Base-by-base conservation (phyloP, 2,329 filamentous ascomycete genomes). In the Fusarium cicatricum region DNA sequence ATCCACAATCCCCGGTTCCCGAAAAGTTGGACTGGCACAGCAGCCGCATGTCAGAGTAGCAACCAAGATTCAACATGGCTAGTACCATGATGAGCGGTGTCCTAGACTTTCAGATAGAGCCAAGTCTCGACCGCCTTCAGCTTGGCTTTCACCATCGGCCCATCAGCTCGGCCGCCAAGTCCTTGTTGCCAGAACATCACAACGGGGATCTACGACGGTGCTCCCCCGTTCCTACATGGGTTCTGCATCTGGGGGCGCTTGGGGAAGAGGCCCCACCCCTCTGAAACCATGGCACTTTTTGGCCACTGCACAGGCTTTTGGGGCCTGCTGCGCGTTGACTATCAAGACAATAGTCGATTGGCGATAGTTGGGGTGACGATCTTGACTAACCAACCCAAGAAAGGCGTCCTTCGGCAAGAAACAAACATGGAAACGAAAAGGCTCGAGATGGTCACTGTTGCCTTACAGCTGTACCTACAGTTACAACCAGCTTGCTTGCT, bases 331-430 rank as follows among this genome's bases (percentile, higher is more conserved):
- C 50, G 26, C 51, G 48, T 55, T 47, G 53, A 28, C 34, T 47
- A 56, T 60, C 52, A 50, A 52, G 52, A 40, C 41, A 61, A 66
- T 68, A 57, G 62, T 64, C 66, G 64, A 68, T 68, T 69, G 62
- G 62, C 66, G 60, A 62, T 46, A 55, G 43, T 49, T 61, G 53
- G 59, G 33, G 40, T 51, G 55, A 53, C 31, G 59, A 68, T 67
- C 58, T 63, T 51, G 39, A 54, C 58, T 63, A 62, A 47, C 56
- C 55, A 26, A 56, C 54, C 53, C 42, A 28, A 66, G 63, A 53
- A 61, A 63, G 39, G 62, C 50, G 64, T 43, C 45, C 14, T 50
- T 42, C 53, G 41, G 39, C 37, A 58, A 49, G 37, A 26, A 26
- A n/a, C n/a, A 26, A 26, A 26, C 8, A 11, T 3, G 11, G 11